Evolutionary conservation across 495 filamentous ascomycete genomes (phyloP).

Genomic region (Penicillium ochrochloron): DNA sequence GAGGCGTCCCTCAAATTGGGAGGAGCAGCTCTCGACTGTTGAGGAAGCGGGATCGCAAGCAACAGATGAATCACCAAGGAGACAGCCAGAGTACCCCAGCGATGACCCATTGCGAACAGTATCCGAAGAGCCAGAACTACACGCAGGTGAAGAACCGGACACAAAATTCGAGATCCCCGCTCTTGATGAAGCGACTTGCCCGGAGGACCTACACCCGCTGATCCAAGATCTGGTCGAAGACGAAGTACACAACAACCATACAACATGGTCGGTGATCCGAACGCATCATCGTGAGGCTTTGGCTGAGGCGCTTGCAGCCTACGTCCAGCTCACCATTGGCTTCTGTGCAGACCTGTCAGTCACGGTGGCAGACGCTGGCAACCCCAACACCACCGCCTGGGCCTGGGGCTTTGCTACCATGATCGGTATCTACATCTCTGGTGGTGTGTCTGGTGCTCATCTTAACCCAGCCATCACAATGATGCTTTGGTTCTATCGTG

Average conservation of each 20-base stretch:
- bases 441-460: constrained; percentile 60
- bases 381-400: constrained; percentile 56
- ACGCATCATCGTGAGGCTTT: constrained; percentile 54
- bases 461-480: constrained; percentile 57
- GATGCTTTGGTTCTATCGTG: constrained; percentile 55
- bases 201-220: constrained; percentile 48
- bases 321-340: constrained; percentile 48
- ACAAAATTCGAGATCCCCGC: constrained; percentile 24
- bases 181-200: constrained; percentile 33
- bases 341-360: constrained; percentile 55
- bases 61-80: constrained; percentile 18
- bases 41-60: constrained; percentile 31
- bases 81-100: constrained; percentile 17
- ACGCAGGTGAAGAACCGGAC: constrained; percentile 17
- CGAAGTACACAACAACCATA: constrained; percentile 55
- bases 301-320: constrained; percentile 56
- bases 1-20: constrained; percentile 33
- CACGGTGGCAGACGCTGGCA: constrained; percentile 44
- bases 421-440: constrained; percentile 61
- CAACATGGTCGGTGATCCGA: constrained; percentile 57
- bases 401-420: constrained; percentile 62
- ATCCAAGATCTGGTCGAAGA: constrained; percentile 47
- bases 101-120: constrained; percentile 29
- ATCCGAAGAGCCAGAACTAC: constrained; percentile 23
- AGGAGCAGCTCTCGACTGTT: constrained; percentile 33